phyloP scores from a whole-genome alignment of 2,329 filamentous ascomycete genomes.

The Sporothrix sp. region DNA sequence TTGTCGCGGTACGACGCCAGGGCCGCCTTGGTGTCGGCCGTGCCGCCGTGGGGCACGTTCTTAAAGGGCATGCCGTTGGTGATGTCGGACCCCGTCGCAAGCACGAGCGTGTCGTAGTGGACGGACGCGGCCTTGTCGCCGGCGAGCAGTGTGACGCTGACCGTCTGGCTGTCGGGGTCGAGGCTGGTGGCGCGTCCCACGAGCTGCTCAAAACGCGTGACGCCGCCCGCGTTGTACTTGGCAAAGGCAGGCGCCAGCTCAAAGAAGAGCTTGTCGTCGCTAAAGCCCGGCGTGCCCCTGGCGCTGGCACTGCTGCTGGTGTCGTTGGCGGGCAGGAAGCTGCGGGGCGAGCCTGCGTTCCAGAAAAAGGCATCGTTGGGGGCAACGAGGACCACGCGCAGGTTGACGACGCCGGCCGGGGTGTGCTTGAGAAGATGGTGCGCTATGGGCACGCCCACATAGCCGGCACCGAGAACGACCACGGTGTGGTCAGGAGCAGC shows the following conservation, averaged over 20 bases:
- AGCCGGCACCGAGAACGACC: constrained; percentile 41
- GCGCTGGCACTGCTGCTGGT: constrained; percentile 14
- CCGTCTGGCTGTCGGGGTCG: constrained; percentile 31
- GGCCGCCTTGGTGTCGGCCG: constrained; percentile 32
- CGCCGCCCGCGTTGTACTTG: constrained; percentile 29
- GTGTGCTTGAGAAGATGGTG: constrained; percentile 41
- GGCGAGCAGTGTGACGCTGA: constrained; percentile 27
- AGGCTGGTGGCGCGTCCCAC: constrained; percentile 37
- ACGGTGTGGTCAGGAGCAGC: constrained; percentile 24
- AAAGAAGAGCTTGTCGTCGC: constrained; percentile 28
- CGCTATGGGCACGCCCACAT: constrained; percentile 36
- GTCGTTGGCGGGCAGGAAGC: constrained; percentile 22
- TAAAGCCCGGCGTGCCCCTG: constrained; percentile 7
- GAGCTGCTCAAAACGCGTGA: constrained; percentile 40
- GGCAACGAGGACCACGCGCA: constrained; percentile 22
- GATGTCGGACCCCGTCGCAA: constrained; percentile 44
- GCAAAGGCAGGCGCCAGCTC: constrained; percentile 41
- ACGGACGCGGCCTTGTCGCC: constrained; percentile 29
- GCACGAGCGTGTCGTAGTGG: constrained; percentile 41
- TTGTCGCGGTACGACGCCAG: constrained; percentile 28
- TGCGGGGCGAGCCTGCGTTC: constrained; percentile 20
- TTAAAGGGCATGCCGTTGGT: constrained; percentile 41
- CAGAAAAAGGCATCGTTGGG: constrained; percentile 22
- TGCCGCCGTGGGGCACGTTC: constrained; percentile 27
- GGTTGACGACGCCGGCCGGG: constrained; percentile 28